Percentiles rank a stretch among this genome's conserved stretches.
These are phyloP conservation scores for Dalbergia cultrata DNA, from an alignment of 306 rosid species.

Conservation along the genomic window DNA sequence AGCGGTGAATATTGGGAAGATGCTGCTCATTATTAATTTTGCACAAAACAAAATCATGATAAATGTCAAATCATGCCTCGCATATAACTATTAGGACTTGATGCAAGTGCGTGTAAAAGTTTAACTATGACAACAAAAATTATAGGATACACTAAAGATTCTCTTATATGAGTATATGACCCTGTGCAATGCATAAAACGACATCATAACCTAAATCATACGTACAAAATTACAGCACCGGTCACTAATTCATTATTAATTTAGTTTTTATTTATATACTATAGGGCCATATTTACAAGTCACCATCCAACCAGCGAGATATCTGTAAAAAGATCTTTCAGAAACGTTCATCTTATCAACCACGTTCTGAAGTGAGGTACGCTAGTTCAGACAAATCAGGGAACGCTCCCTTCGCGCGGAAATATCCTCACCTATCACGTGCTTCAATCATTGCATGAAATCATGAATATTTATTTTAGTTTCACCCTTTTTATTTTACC, in stretches of 20 bases:
- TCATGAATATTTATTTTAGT: not conserved
- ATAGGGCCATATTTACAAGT: not conserved
- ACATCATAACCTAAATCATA: not conserved
- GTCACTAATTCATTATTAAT: not conserved
- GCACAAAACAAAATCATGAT: slow-evolving; percentile 6
- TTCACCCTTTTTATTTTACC: not conserved
- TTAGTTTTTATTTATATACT: not conserved
- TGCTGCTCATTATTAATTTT: not conserved
- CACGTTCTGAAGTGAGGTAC: slow-evolving; percentile 50
- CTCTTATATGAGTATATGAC: too few species aligned
- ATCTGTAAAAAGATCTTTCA: slow-evolving; percentile 44
- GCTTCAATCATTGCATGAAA: slow-evolving; percentile 47
- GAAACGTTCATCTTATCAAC: slow-evolving; percentile 47
- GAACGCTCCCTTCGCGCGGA: slow-evolving; percentile 33
- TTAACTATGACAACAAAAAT: not conserved
- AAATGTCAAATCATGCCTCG: not conserved
- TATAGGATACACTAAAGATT: not conserved
- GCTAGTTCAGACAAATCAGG: slow-evolving; percentile 38
- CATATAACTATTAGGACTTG: not conserved
- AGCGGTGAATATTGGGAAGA: slow-evolving; percentile 23
- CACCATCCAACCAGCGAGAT: slow-evolving; percentile 30
- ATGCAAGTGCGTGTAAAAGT: slow-evolving; percentile 34
- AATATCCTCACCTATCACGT: slow-evolving; percentile 78
- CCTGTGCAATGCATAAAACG: not conserved
- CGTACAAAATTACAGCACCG: not conserved